These are phyloP conservation scores for Phytophthora sojae DNA, from an alignment of 352 stramenopile genomes.

Conservation along the genomic window DNA sequence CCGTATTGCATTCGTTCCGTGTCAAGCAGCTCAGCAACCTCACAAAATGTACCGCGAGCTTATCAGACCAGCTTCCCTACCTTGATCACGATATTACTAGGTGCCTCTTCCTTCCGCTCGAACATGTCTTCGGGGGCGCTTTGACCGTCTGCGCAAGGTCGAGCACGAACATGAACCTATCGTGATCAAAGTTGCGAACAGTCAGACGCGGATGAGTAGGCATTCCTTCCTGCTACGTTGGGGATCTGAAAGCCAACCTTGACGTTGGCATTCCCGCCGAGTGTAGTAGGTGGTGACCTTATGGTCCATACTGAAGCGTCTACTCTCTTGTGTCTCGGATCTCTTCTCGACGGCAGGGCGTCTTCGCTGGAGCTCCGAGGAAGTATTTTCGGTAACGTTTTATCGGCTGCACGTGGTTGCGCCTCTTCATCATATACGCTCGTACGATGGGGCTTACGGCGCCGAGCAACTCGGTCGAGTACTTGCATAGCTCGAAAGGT, in stretches of 20 bases:
- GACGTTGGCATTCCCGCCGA: slow-evolving; percentile 77
- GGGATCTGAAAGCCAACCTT: slow-evolving; percentile 45
- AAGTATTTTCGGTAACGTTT: slow-evolving; percentile 30
- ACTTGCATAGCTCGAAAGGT: slow-evolving; percentile 42
- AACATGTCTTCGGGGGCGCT: slow-evolving; percentile 84
- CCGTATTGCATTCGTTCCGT: slow-evolving; percentile 88
- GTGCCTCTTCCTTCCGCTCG: slow-evolving; percentile 75
- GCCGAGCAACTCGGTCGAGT: slow-evolving; percentile 31
- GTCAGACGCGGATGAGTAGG: neutral
- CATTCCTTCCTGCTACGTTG: neutral
- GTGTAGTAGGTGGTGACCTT: slow-evolving; percentile 90
- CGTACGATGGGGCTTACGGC: slow-evolving; percentile 15
- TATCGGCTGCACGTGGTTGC: neutral
- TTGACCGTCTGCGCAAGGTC: slow-evolving; percentile 79
- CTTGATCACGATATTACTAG: slow-evolving; percentile 89
- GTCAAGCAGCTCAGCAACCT: slow-evolving; percentile 21
- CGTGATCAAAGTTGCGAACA: neutral
- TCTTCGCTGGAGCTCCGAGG: neutral
- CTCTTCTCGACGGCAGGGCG: neutral
- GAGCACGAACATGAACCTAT: slow-evolving; percentile 78
- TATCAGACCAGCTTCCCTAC: slow-evolving; percentile 13
- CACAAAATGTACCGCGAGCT: neutral
- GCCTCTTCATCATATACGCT: slow-evolving; percentile 1
- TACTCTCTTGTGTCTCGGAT: neutral
- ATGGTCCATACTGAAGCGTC: slow-evolving; percentile 66